Evolutionary conservation across 2,329 filamentous ascomycete genomes (phyloP).

Genomic region (Chaetomium olivaceum): DNA sequence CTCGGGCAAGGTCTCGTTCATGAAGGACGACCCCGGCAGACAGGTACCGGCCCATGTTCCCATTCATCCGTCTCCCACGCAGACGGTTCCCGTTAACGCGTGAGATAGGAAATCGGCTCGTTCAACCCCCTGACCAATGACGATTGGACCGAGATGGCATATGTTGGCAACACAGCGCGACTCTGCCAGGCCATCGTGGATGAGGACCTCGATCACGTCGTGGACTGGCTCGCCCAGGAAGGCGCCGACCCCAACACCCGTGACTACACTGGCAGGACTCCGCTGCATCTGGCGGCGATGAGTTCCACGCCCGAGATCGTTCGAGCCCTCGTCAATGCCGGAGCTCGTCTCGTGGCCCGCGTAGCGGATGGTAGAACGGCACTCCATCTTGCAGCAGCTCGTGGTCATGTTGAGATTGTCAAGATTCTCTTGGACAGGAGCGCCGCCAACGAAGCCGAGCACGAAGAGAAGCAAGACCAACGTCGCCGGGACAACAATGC

Average conservation of each 20-base stretch:
- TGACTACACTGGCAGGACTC: constrained; percentile 77
- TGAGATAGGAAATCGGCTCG: constrained; percentile 51
- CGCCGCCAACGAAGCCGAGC: constrained; percentile 68
- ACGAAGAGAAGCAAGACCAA: constrained; percentile 58
- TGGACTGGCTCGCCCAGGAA: constrained; percentile 68
- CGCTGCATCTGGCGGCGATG: constrained; percentile 73
- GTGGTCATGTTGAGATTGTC: constrained; percentile 69
- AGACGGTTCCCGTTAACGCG: constrained; percentile 16
- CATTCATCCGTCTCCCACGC: background rate
- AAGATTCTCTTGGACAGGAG: constrained; percentile 73
- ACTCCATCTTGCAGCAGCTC: constrained; percentile 75
- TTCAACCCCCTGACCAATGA: constrained; percentile 81
- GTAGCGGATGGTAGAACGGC: constrained; percentile 79
- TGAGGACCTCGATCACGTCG: constrained; percentile 67
- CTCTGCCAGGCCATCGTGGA: constrained; percentile 83
- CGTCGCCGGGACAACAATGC: constrained; percentile 41
- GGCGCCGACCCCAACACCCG: constrained; percentile 69
- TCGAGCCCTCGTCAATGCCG: constrained; percentile 67
- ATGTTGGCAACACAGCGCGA: constrained; percentile 74
- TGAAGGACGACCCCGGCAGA: constrained; percentile 79
- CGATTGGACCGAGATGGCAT: constrained; percentile 91
- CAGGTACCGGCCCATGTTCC: constrained; percentile 47
- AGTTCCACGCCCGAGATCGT: constrained; percentile 70
- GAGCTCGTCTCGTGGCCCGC: constrained; percentile 71
- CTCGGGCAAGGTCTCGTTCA: constrained; percentile 70